Percentiles rank a stretch among this genome's conserved stretches.
These are phyloP conservation scores for Ilyonectria mors-panacis DNA, from an alignment of 2,329 filamentous ascomycete genomes.

Conservation along the genomic window DNA sequence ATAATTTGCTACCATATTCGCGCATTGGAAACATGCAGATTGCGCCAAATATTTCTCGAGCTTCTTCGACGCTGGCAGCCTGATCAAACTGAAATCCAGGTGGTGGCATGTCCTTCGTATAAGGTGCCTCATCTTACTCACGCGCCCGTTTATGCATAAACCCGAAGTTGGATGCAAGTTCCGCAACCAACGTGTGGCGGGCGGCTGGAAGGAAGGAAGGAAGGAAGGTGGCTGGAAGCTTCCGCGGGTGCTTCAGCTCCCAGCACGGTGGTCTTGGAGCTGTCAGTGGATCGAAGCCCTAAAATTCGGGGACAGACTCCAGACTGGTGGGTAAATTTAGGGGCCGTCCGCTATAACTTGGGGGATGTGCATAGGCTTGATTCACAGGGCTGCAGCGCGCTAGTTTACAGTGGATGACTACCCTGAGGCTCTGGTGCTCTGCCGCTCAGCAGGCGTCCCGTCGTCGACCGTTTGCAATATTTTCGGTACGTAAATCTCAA, in stretches of 20 bases:
- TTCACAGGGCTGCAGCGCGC: constrained; percentile 20
- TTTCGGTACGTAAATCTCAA: constrained; percentile 43
- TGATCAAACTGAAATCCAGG: background rate
- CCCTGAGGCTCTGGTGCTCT: constrained; percentile 7
- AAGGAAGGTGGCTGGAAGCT: constrained; percentile 29
- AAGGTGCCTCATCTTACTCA: constrained; percentile 7
- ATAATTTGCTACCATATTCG: background rate
- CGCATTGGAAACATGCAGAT: background rate
- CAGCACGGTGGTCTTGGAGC: constrained; percentile 2
- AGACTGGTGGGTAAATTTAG: constrained; percentile 20
- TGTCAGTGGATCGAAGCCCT: constrained; percentile 29
- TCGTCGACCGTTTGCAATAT: background rate
- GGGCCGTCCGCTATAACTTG: constrained; percentile 21
- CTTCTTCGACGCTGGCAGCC: background rate
- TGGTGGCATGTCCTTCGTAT: constrained; percentile 1
- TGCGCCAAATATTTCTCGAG: no score
- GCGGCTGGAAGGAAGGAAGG: constrained; percentile 19
- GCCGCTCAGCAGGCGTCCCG: background rate
- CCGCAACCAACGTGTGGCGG: constrained; percentile 11
- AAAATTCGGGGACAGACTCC: constrained; percentile 22
- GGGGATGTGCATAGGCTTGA: constrained; percentile 16
- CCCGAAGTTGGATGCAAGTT: constrained; percentile 18
- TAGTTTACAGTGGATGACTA: constrained; percentile 7
- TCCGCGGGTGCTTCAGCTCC: background rate
- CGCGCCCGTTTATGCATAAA: constrained; percentile 22